Evolutionary conservation across 495 filamentous ascomycete species (phyloP).

Genomic region (Penicillium cosmopolitanum): DNA sequence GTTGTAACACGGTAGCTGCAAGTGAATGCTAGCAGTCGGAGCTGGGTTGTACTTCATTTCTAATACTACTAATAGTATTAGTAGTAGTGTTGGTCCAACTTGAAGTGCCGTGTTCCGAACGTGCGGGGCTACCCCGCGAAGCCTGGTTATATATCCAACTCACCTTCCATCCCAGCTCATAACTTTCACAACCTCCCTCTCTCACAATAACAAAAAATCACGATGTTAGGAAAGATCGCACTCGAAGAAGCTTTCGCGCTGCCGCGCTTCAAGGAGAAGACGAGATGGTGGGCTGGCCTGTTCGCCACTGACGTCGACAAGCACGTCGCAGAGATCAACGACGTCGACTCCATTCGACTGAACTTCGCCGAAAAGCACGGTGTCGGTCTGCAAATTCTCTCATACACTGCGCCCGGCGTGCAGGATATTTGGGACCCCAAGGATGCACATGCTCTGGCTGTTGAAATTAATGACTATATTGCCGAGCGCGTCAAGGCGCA

Average conservation of each 20-base stretch:
- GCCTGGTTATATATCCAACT: neutral
- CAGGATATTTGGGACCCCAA: conserved; percentile 58
- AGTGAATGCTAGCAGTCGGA: neutral
- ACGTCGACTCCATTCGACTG: conserved; percentile 55
- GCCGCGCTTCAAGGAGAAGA: conserved; percentile 51
- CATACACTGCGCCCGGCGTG: conserved; percentile 57
- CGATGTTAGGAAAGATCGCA: conserved; percentile 53
- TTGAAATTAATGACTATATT: conserved; percentile 62
- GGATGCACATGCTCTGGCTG: conserved; percentile 49
- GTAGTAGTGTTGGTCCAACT: too few species aligned
- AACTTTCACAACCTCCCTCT: neutral
- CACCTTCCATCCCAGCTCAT: neutral
- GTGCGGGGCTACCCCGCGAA: neutral
- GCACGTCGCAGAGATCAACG: conserved; percentile 47
- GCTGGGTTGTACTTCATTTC: too few species aligned
- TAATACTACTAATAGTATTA: too few species aligned
- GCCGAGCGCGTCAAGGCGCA: conserved; percentile 52
- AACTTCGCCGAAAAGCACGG: conserved; percentile 59
- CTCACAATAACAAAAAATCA: neutral
- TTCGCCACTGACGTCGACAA: conserved; percentile 49
- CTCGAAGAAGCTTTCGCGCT: conserved; percentile 57
- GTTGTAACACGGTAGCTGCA: neutral
- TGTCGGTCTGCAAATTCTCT: conserved; percentile 63
- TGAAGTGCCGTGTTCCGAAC: neutral
- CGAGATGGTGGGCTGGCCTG: conserved; percentile 49